These are phyloP conservation scores for Coprinellus aureogranulatus DNA, from an alignment of 768 basidiomycete genomes.

Conservation along the genomic window DNA sequence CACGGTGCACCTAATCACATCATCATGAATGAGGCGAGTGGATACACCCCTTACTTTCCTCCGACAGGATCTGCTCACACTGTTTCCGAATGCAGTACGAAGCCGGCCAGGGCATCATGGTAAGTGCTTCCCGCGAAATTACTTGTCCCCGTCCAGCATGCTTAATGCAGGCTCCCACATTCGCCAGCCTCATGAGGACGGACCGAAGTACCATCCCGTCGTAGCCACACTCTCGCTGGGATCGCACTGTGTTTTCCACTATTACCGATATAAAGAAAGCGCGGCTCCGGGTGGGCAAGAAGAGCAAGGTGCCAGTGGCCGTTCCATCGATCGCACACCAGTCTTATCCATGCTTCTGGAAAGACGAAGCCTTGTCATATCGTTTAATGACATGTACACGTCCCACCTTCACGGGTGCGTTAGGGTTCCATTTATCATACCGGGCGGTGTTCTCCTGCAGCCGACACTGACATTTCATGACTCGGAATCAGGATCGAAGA, in stretches of 20 bases:
- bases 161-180: slow-evolving; percentile 2
- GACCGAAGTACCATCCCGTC: slow-evolving; percentile 81
- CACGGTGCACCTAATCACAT: slow-evolving; percentile 81
- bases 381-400: slow-evolving; percentile 65
- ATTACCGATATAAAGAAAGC: slow-evolving; percentile 59
- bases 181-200: slow-evolving; percentile 86
- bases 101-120: slow-evolving; percentile 92
- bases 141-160: slow-evolving; percentile 2
- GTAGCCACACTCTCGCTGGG: slow-evolving; percentile 90
- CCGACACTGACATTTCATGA: slow-evolving; percentile 1
- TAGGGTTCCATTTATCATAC: not conserved
- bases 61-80: not conserved
- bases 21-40: slow-evolving; percentile 76
- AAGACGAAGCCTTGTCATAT: slow-evolving; percentile 81
- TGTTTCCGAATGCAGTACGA: slow-evolving; percentile 52
- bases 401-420: slow-evolving; percentile 71
- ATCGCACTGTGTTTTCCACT: slow-evolving; percentile 80
- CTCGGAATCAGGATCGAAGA: slow-evolving; percentile 54
- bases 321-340: slow-evolving; percentile 61
- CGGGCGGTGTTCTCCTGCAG: no score
- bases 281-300: slow-evolving; percentile 14
- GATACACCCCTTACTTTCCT: slow-evolving; percentile 2
- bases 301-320: slow-evolving; percentile 37
- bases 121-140: slow-evolving; percentile 27
- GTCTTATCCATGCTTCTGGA: slow-evolving; percentile 76